These are phyloP conservation scores for Saxophila tyrrhenica DNA, from an alignment of 495 filamentous ascomycete genomes.

Conservation along the genomic window DNA sequence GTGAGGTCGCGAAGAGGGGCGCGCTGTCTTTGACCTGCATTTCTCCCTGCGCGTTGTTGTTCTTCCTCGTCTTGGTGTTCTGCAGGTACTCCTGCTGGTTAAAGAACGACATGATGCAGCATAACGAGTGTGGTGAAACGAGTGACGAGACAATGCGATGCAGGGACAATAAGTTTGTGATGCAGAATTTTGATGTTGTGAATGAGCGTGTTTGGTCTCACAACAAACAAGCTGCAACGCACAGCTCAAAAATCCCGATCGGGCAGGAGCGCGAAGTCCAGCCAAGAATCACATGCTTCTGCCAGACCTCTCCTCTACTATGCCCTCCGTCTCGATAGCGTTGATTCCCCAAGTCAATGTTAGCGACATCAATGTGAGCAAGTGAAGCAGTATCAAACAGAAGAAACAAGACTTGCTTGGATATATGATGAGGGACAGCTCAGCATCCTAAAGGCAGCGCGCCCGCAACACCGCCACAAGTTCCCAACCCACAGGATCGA, in stretches of 20 bases:
- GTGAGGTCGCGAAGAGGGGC: background rate
- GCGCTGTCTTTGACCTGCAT: conserved; percentile 1
- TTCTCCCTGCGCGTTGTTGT: no score
- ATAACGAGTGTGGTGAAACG: conserved; percentile 1
- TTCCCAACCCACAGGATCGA: background rate
- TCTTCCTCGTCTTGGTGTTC: background rate
- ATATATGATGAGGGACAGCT: background rate
- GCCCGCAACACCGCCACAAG: conserved; percentile 4
- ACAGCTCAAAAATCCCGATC: background rate
- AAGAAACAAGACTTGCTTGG: conserved; percentile 6
- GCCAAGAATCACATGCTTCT: background rate
- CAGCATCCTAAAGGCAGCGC: conserved; percentile 3
- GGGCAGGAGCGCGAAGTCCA: conserved; percentile 6
- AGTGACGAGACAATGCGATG: background rate
- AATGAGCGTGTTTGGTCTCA: background rate
- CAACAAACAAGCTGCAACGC: conserved; percentile 8
- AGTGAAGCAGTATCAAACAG: no score
- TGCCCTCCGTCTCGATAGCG: no score
- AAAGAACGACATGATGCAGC: conserved; percentile 5
- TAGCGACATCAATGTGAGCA: no score
- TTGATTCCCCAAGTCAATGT: no score
- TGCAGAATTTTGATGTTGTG: background rate
- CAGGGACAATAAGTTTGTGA: background rate
- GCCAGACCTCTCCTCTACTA: background rate
- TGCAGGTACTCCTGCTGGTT: conserved; percentile 4